These are phyloP conservation scores for Zarea fungicola DNA, from an alignment of 2,329 filamentous ascomycete species.

Conservation along the genomic window DNA sequence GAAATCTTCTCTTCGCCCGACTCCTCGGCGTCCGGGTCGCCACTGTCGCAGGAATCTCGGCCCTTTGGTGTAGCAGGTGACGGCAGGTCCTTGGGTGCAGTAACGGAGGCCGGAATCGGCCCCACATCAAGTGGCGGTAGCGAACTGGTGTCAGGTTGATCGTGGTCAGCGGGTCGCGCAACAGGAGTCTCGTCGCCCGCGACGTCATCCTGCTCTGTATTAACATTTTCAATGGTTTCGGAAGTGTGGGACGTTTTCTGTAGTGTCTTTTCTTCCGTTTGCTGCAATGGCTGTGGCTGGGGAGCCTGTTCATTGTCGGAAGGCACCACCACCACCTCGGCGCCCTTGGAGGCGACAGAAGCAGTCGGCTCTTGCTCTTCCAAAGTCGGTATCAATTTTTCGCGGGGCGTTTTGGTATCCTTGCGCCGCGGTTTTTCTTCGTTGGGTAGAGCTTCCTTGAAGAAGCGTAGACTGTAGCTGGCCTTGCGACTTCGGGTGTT, in stretches of 20 bases:
- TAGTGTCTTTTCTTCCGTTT: neutral
- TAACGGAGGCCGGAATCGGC: neutral
- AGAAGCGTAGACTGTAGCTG: slow-evolving; percentile 62
- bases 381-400: slow-evolving; percentile 35
- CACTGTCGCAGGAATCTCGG: slow-evolving; percentile 33
- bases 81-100: slow-evolving; percentile 14
- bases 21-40: slow-evolving; percentile 44
- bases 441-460: slow-evolving; percentile 58
- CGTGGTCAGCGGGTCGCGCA: slow-evolving; percentile 14
- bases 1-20: slow-evolving; percentile 82
- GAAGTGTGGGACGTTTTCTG: slow-evolving; percentile 17
- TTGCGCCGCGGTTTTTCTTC: slow-evolving; percentile 53
- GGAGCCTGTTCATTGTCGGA: neutral
- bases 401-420: slow-evolving; percentile 37
- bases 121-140: slow-evolving; percentile 12
- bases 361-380: slow-evolving; percentile 27
- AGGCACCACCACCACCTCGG: neutral
- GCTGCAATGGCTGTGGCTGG: neutral
- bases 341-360: neutral
- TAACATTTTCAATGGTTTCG: slow-evolving; percentile 3
- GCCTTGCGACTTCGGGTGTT: slow-evolving; percentile 62
- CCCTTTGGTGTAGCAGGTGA: slow-evolving; percentile 35
- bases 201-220: neutral
- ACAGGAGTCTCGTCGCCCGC: slow-evolving; percentile 10
- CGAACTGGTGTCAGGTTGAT: neutral